Percentiles rank a stretch among this genome's conserved stretches.
phyloP scores from a whole-genome alignment of 2,329 filamentous ascomycete species.

The Myriosclerotinia duriaeana region DNA sequence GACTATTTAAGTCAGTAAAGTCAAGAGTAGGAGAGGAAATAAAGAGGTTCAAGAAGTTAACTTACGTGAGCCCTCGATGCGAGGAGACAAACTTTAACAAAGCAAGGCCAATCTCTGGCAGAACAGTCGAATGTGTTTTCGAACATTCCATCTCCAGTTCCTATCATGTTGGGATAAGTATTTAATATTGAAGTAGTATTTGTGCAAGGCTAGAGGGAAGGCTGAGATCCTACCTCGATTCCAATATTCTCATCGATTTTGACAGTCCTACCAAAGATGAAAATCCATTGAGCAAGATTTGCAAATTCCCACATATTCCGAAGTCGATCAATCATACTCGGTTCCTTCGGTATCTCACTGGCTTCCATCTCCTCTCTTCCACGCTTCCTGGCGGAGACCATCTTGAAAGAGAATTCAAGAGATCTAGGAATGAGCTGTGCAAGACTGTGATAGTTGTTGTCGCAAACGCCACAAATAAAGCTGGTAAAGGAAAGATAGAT shows the following conservation, averaged over 20 bases:
- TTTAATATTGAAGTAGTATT: neutral
- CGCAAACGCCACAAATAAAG: constrained; percentile 18
- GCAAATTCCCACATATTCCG: constrained; percentile 96
- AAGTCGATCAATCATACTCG: constrained; percentile 60
- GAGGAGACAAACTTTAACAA: constrained; percentile 92
- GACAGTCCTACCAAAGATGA: constrained; percentile 81
- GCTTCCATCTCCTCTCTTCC: constrained; percentile 47
- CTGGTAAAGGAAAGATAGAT: neutral
- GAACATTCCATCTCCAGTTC: constrained; percentile 87
- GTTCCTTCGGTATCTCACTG: constrained; percentile 38
- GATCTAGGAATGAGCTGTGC: constrained; percentile 1
- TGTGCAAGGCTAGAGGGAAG: constrained; percentile 16
- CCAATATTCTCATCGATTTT: constrained; percentile 88
- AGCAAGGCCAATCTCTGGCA: constrained; percentile 79
- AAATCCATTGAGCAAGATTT: constrained; percentile 89
- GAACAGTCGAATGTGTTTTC: constrained; percentile 70
- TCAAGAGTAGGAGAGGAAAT: constrained; percentile 1
- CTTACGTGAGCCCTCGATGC: constrained; percentile 87
- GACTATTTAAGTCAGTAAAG: constrained; percentile 51
- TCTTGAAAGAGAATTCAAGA: constrained; percentile 34
- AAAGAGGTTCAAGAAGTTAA: constrained; percentile 33
- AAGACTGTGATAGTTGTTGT: constrained; percentile 20
- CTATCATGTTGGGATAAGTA: constrained; percentile 49
- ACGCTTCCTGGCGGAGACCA: constrained; percentile 52
- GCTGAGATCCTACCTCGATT: constrained; percentile 68